phyloP scores from a whole-genome alignment of 768 basidiomycete species.

The Postia placenta region DNA sequence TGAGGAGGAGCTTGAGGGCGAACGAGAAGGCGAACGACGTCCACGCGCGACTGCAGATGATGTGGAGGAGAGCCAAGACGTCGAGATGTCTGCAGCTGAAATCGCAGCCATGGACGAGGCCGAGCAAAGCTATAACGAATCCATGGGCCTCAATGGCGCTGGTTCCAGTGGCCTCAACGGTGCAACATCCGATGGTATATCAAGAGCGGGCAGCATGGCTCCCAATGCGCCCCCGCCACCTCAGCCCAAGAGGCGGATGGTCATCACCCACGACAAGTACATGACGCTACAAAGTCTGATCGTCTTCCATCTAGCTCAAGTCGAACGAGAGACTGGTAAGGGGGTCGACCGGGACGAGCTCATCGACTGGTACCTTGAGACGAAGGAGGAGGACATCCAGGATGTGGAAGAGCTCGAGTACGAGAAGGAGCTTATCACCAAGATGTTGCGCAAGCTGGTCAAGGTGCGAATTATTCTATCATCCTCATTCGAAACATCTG shows the following conservation, averaged over 20 bases:
- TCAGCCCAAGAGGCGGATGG: slow-evolving; percentile 65
- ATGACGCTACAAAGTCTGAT: slow-evolving; percentile 85
- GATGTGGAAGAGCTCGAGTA: slow-evolving; percentile 85
- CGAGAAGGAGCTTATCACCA: slow-evolving; percentile 84
- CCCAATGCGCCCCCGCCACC: slow-evolving; percentile 18
- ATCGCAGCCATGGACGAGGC: slow-evolving; percentile 47
- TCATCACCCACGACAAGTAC: slow-evolving; percentile 96
- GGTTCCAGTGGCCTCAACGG: slow-evolving; percentile 25
- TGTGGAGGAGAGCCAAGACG: slow-evolving; percentile 47
- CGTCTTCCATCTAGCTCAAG: slow-evolving; percentile 71
- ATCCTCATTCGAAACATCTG: background rate
- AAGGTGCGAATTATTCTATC: slow-evolving; percentile 50
- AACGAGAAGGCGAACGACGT: slow-evolving; percentile 35
- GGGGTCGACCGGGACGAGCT: slow-evolving; percentile 89
- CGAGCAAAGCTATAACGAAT: slow-evolving; percentile 38
- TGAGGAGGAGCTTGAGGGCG: slow-evolving; percentile 72
- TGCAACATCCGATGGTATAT: slow-evolving; percentile 16
- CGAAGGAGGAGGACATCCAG: slow-evolving; percentile 76
- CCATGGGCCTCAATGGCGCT: slow-evolving; percentile 26
- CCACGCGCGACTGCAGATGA: slow-evolving; percentile 25
- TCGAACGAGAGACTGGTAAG: slow-evolving; percentile 67
- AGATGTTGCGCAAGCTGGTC: slow-evolving; percentile 83
- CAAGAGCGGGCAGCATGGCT: slow-evolving; percentile 17
- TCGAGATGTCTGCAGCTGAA: slow-evolving; percentile 59
- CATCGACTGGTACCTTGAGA: slow-evolving; percentile 95